Evolutionary conservation across 345 rosid genomes (phyloP), one percentile per base, ranked within the genome.

Genomic region (Boechera divaricarpa): DNA sequence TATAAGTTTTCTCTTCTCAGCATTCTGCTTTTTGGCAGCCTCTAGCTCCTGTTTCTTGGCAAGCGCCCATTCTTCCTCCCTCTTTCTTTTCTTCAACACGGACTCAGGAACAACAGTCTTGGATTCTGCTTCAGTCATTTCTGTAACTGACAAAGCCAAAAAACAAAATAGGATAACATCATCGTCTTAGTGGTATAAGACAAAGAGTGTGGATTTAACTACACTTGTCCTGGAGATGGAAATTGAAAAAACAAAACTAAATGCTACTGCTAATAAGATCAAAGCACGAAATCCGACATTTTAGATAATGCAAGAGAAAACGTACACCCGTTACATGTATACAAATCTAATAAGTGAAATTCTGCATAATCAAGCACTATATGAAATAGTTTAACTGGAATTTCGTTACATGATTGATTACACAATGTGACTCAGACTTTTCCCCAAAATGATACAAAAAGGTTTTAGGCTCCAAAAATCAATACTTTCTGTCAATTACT

Each of bases 101-200:
- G 91, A 85, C 84, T 90, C 96, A 0, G 93, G 96, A 18, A 88
- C 51, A 6, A 81, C 77, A 28, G 36, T 77, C 82, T 85, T 87
- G 54, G 70, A 83, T 68, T 39, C 77, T 39, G 80, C 88, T 59
- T 56, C 83, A 33, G 69, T 86, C 90, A 86, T 88, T 71, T 82
- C 58, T 51, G 24, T 21, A 21, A 21, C 24, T 21, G 7, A 44
- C 48, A 62, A 41, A 45, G 10, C 61, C 38, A 39, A 35, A 55
- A 1, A 75, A 36, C 48, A 35, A 75, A 63, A 29, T n/a, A 11
- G 35, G 15, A 49, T 47, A 47, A 58, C 55, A 31, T 2, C 10
- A 56, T 36, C 16, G 24, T 12, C 33, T 49, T 33, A 49, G 45
- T 33, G 2, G 6, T 49, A 18, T 32, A 33, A 67, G 16, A 45